phyloP scores from a whole-genome alignment of 2,329 filamentous ascomycete genomes.

The Colletotrichum graminicola region DNA sequence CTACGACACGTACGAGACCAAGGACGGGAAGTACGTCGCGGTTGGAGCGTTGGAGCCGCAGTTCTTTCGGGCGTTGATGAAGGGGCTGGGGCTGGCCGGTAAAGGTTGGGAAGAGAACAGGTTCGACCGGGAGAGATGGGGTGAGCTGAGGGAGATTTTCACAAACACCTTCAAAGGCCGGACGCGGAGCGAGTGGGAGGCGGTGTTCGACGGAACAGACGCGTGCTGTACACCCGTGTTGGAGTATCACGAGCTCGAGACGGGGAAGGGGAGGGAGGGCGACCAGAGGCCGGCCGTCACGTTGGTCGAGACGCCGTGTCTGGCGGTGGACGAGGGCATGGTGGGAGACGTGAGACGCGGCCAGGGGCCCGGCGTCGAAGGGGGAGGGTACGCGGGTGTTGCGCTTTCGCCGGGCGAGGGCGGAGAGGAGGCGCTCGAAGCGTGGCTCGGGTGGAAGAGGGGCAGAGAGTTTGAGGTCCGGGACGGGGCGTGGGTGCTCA shows the following conservation, averaged over 20 bases:
- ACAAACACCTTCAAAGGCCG: conserved; percentile 74
- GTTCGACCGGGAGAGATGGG: conserved; percentile 75
- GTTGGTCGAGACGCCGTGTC: conserved; percentile 76
- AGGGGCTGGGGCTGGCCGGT: conserved; percentile 72
- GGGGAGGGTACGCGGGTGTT: conserved; percentile 74
- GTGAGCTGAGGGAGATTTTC: conserved; percentile 72
- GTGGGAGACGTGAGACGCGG: conserved; percentile 61
- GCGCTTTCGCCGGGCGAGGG: conserved; percentile 75
- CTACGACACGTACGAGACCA: conserved; percentile 90
- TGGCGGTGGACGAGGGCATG: conserved; percentile 67
- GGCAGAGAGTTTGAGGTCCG: conserved; percentile 78
- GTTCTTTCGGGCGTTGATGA: conserved; percentile 79
- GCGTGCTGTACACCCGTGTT: conserved; percentile 93
- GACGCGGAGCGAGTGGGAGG: conserved; percentile 85
- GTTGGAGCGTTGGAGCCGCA: conserved; percentile 92
- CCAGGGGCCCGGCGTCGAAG: conserved; percentile 74
- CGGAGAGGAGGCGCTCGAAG: conserved; percentile 74
- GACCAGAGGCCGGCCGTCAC: conserved; percentile 80
- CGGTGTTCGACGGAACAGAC: conserved; percentile 88
- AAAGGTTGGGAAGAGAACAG: conserved; percentile 65
- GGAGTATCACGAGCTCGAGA: conserved; percentile 78
- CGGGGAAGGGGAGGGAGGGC: conserved; percentile 62
- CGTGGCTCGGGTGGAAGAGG: conserved; percentile 83
- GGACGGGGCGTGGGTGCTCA: conserved; percentile 71
- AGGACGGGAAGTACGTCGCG: conserved; percentile 82